Percentiles rank a stretch among this genome's conserved stretches.
Evolutionary conservation across 805 yeast genomes (phyloP).

Genomic region (Sporopachydermia lactativora): DNA sequence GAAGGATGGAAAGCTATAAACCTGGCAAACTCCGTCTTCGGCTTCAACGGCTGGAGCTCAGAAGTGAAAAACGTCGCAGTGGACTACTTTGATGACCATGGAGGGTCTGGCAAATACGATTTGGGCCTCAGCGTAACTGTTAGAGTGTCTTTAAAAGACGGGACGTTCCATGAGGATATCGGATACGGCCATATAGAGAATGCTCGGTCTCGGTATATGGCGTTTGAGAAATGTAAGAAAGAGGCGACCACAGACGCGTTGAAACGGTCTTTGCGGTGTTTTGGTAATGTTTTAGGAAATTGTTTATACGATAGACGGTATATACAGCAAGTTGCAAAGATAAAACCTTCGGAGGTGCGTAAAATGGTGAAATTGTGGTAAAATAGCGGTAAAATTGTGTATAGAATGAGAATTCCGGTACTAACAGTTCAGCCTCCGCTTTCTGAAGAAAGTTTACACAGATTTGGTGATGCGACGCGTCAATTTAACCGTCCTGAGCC

Average conservation of each 20-base stretch:
- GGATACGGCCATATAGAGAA: conserved; percentile 67
- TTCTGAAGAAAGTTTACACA: background rate
- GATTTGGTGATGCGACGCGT: background rate
- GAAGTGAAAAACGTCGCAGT: conserved; percentile 43
- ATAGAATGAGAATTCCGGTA: too few species aligned
- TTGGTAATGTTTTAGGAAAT: conserved; percentile 60
- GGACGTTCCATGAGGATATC: conserved; percentile 64
- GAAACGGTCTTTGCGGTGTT: conserved; percentile 64
- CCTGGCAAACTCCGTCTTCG: conserved; percentile 64
- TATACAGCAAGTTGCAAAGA: conserved; percentile 11
- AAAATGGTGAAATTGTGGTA: too few species aligned
- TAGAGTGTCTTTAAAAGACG: conserved; percentile 62
- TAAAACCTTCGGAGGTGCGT: too few species aligned
- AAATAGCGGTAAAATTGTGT: too few species aligned
- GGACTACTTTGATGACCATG: conserved; percentile 41
- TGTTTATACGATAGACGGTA: conserved; percentile 22
- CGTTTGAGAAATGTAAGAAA: conserved; percentile 68
- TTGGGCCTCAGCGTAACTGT: conserved; percentile 39
- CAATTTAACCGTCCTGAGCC: background rate
- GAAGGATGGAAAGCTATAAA: conserved; percentile 65
- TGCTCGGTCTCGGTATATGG: conserved; percentile 47
- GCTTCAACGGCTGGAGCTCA: conserved; percentile 67
- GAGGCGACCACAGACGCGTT: conserved; percentile 79
- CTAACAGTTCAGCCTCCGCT: conserved; percentile 1
- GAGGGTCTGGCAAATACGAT: conserved; percentile 24